These are phyloP conservation scores for Hymenoscyphus repandus DNA, from an alignment of 2,329 filamentous ascomycete species.

Conservation along the genomic window DNA sequence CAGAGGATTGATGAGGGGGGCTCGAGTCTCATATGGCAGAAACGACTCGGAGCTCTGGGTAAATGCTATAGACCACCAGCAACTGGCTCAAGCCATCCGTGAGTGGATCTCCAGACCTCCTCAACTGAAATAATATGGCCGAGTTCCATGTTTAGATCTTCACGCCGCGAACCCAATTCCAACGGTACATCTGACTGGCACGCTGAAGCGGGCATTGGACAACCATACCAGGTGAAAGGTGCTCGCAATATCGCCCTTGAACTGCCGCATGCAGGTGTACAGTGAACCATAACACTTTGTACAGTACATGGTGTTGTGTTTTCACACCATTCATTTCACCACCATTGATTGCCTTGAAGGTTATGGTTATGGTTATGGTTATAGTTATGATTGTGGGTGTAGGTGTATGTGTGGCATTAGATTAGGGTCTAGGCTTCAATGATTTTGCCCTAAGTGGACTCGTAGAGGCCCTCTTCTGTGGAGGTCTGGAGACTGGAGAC, in stretches of 20 bases:
- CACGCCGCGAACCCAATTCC: constrained; percentile 1
- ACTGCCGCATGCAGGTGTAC: constrained; percentile 2
- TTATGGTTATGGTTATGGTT: no score
- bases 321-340: no score
- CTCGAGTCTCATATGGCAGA: constrained; percentile 1
- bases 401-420: no score
- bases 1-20: not conserved
- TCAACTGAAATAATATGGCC: constrained; percentile 10
- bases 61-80: constrained; percentile 5
- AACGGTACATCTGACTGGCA: not conserved
- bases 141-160: constrained; percentile 5
- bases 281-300: not conserved
- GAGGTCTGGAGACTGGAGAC: not conserved
- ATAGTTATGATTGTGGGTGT: no score
- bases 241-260: not conserved
- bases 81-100: not conserved
- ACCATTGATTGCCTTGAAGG: no score
- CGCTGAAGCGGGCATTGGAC: not conserved
- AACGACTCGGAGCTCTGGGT: constrained; percentile 8
- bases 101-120: constrained; percentile 9
- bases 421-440: not conserved
- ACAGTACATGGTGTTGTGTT: not conserved
- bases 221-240: not conserved
- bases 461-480: not conserved
- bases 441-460: not conserved